These are phyloP conservation scores for Turritis glabra DNA, from an alignment of 345 rosid species.

Conservation along the genomic window DNA sequence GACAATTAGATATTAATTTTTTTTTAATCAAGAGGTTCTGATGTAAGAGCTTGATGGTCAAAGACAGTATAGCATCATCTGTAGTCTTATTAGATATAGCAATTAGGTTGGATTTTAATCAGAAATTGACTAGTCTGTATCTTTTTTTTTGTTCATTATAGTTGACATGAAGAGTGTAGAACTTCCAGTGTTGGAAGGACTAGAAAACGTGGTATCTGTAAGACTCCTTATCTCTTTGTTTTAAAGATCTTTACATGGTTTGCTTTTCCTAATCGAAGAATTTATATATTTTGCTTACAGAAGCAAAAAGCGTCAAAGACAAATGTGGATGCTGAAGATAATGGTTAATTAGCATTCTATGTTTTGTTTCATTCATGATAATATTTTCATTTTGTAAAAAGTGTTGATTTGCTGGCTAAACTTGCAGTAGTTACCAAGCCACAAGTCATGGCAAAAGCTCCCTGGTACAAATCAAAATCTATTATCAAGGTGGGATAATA, in stretches of 20 bases:
- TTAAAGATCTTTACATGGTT: background rate
- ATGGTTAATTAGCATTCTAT: conserved; percentile 47
- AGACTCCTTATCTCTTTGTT: conserved; percentile 11
- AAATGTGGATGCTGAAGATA: conserved; percentile 39
- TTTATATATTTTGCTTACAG: conserved; percentile 31
- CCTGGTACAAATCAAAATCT: conserved; percentile 63
- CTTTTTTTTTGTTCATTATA: conserved; percentile 16
- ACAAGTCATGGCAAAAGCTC: conserved; percentile 43
- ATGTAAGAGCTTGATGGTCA: background rate
- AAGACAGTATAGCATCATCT: background rate
- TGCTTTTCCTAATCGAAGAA: background rate
- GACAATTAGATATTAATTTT: background rate
- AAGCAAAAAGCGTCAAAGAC: conserved; percentile 40
- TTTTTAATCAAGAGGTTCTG: background rate
- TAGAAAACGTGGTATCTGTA: conserved; percentile 36
- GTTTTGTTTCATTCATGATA: background rate
- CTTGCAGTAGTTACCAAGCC: conserved; percentile 47
- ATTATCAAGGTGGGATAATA: conserved; percentile 50
- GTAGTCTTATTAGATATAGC: background rate
- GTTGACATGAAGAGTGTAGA: conserved; percentile 49
- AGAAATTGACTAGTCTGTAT: conserved; percentile 2
- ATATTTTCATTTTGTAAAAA: background rate
- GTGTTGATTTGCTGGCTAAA: conserved; percentile 22
- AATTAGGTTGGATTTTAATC: background rate
- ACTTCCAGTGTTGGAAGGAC: conserved; percentile 73